Base-by-base conservation (phyloP, 2,329 filamentous ascomycete species). In the Trichoderma afroharzianum region DNA sequence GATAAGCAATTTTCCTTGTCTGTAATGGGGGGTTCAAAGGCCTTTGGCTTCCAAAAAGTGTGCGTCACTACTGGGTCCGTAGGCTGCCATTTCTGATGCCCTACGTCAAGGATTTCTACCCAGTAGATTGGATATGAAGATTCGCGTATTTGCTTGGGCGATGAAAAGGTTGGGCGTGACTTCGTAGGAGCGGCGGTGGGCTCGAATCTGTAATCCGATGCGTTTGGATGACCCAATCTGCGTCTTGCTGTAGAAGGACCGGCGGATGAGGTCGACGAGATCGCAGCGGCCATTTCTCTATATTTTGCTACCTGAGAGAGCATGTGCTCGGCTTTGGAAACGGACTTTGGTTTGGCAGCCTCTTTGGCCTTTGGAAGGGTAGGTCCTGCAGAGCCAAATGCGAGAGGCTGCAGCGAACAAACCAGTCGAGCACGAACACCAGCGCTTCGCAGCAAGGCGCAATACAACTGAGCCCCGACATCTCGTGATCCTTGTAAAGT, bases 31-130 rank as follows among this genome's bases (percentile, higher is more conserved):
- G 96, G 96, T 77, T 99, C 96, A 32, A 99, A 85, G 61, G 88
- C 90, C 33, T 86, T 87, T 0, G 93, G 89, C 72, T 92, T 94
- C 78, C 91, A 93, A 69, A 97, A 89, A 0, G 74, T 92, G 70
- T 88, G 86, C 0, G 95, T 97, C 2, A 96, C 94, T 0, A 98
- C 81, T 0, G 95, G 90, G 78, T 99, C 96, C 47, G 96, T 89
- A 0, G 94, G 88, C 70, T 97, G 88, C 96, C 96, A 99, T 83
- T 94, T 97, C 78, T 98, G 93, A 74, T 94, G 89, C 0, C 92
- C 92, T 68, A 90, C 85, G 74, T 98, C 95, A 74, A 97, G 93
- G 4, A 93, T 91, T 82, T 99, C 96, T 0, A 98, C 91, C 96
- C 96, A 99, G 79, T 94, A 98, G 3, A 98, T 87, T 0, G 96